Conservation (phyloP, 192 early-diverging fungal genomes). For the Paraglomus brasilianum region DNA sequence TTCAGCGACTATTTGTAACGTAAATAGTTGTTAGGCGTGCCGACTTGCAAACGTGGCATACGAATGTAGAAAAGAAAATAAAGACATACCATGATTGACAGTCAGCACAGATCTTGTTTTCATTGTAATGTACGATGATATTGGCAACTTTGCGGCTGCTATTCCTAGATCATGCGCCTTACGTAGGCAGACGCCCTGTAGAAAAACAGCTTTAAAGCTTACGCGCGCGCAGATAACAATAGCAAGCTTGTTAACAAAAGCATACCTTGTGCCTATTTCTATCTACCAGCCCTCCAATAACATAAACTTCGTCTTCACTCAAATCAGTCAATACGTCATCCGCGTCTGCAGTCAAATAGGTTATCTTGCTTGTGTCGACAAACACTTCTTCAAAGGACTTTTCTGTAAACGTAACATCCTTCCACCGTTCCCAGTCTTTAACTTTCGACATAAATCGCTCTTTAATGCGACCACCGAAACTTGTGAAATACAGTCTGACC, state of each 20-base stretch:
- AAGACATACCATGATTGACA: conserved; percentile 78
- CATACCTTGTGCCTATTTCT: conserved; percentile 80
- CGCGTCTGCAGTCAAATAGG: conserved; percentile 92
- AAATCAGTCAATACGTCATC: conserved; percentile 64
- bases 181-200: conserved; percentile 66
- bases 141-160: conserved; percentile 76
- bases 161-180: conserved; percentile 78
- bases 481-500: conserved; percentile 61
- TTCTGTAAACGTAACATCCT: conserved; percentile 35
- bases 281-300: conserved; percentile 96
- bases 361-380: conserved; percentile 59
- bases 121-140: conserved; percentile 82
- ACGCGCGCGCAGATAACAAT: not conserved
- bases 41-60: not conserved
- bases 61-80: not conserved
- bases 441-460: conserved; percentile 46
- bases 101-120: conserved; percentile 82
- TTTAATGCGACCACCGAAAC: conserved; percentile 52
- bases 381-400: conserved; percentile 38
- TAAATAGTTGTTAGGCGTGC: not conserved
- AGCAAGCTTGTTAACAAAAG: not conserved
- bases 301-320: conserved; percentile 75
- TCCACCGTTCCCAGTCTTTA: conserved; percentile 45
- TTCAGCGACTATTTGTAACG: conserved; percentile 90
- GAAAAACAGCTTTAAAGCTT: not conserved